Evolutionary conservation across 208 protist genomes (phyloP), one percentile per base, ranked within the genome.

Genomic region (Trypanosoma conorhini): DNA sequence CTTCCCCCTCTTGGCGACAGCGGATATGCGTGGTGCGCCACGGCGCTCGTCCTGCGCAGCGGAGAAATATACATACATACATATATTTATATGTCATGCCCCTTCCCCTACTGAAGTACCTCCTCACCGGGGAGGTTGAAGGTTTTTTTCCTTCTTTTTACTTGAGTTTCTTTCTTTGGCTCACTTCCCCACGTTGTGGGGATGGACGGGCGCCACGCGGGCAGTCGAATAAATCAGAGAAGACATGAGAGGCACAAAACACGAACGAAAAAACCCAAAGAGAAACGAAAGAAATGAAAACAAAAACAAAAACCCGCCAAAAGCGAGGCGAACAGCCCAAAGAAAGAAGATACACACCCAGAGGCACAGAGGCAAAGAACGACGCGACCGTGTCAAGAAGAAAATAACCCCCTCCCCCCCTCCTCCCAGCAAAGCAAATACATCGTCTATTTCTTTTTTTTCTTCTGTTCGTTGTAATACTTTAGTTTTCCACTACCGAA

Each of bases 391-490:
- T 13, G 17, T 46, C 8, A 46, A 46, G 17, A 1, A 46, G 5
- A 46, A 58, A 40, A 62, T 42, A n/a, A n/a, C n/a, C n/a, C n/a
- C n/a, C n/a, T n/a, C n/a, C n/a, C n/a, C n/a, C n/a, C n/a, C n/a
- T n/a, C n/a, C n/a, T n/a, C 19, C 63, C 46, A 44, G 1, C 7
- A 17, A 28, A 35, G 19, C 63, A 55, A 55, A 9, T 26, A 26
- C 0, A 38, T 7, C 3, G 19, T 44, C 2, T 21, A 15, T 61
- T 44, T 31, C 26, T 69, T 60, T 69, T 60, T 60, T 69, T 70
- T 61, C 61, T 61, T 61, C 15, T 62, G 59, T 59, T 56, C 48
- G 55, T 65, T 31, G 26, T 50, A 38, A 31, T 70, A n/a, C 40
- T 62, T n/a, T n/a, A n/a, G n/a, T n/a, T n/a, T n/a, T n/a, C n/a